Conservation (phyloP, 768 basidiomycete species). For the Suillus decipiens region DNA sequence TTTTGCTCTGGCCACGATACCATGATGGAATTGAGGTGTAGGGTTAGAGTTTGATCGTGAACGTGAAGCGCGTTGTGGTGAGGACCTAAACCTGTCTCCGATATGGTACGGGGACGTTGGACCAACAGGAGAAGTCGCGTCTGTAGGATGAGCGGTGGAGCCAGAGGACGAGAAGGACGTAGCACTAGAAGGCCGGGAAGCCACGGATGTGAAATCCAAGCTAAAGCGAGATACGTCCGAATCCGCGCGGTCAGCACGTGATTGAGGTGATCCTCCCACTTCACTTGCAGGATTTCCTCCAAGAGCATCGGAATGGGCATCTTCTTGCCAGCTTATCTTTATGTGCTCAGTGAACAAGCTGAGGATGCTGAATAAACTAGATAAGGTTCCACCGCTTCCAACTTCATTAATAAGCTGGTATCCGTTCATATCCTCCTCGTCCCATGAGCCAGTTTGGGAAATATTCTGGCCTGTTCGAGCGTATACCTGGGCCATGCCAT, state of each 20-base stretch:
- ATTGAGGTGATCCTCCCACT: slow-evolving; percentile 25
- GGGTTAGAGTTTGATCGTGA: slow-evolving; percentile 27
- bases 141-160: slow-evolving; percentile 64
- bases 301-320: slow-evolving; percentile 34
- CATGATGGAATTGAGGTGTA: slow-evolving; percentile 50
- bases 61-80: slow-evolving; percentile 25
- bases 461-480: slow-evolving; percentile 63
- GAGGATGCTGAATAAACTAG: slow-evolving; percentile 95
- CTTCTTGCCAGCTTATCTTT: slow-evolving; percentile 89
- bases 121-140: slow-evolving; percentile 20
- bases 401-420: slow-evolving; percentile 98
- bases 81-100: slow-evolving; percentile 12
- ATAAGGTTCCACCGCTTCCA: slow-evolving; percentile 91
- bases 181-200: slow-evolving; percentile 38
- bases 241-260: slow-evolving; percentile 43
- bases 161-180: slow-evolving; percentile 65
- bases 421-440: slow-evolving; percentile 89
- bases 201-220: slow-evolving; percentile 34
- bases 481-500: slow-evolving; percentile 95
- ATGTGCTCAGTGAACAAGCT: slow-evolving; percentile 95
- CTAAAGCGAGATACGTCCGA: slow-evolving; percentile 69
- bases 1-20: slow-evolving; percentile 88
- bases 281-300: slow-evolving; percentile 16
- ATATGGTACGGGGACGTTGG: slow-evolving; percentile 14
- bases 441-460: slow-evolving; percentile 62